Percentiles rank a stretch among this genome's conserved stretches.
phyloP scores from a whole-genome alignment of 768 basidiomycete genomes.

The Xerocomus brunneocitrinus region DNA sequence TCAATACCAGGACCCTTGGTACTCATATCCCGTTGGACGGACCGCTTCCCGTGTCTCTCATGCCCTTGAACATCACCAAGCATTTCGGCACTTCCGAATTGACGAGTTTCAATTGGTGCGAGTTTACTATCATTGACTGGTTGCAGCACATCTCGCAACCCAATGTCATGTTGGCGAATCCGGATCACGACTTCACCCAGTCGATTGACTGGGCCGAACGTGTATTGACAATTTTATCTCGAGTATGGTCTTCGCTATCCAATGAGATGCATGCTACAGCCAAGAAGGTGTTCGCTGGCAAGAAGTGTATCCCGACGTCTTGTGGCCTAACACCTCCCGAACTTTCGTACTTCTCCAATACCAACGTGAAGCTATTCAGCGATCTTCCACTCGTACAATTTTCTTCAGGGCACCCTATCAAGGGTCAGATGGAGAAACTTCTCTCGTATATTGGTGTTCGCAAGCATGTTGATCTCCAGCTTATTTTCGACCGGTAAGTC shows the following conservation, averaged over 20 bases:
- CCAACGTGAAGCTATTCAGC: constrained; percentile 68
- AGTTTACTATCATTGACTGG: constrained; percentile 76
- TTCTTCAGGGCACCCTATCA: constrained; percentile 58
- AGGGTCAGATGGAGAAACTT: constrained; percentile 67
- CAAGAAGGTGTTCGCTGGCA: constrained; percentile 37
- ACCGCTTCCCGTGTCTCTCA: constrained; percentile 69
- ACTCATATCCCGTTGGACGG: constrained; percentile 66
- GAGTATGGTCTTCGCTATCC: constrained; percentile 66
- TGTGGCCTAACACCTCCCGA: constrained; percentile 65
- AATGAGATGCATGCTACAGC: constrained; percentile 42
- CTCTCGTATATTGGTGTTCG: constrained; percentile 75
- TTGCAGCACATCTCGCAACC: constrained; percentile 56
- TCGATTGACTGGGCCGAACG: constrained; percentile 79
- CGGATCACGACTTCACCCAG: constrained; percentile 56
- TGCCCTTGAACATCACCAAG: constrained; percentile 66
- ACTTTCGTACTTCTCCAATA: constrained; percentile 80
- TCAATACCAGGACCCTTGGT: constrained; percentile 57
- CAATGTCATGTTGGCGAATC: constrained; percentile 35
- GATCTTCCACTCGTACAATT: constrained; percentile 80
- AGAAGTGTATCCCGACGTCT: constrained; percentile 47
- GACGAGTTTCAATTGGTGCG: constrained; percentile 68
- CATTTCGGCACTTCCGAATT: constrained; percentile 51
- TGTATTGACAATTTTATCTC: constrained; percentile 59
- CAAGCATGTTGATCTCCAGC: constrained; percentile 87
- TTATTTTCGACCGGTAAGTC: constrained; percentile 80